Conservation (phyloP, 1,284 basidiomycete genomes). For the Ustilago cynodontis region DNA sequence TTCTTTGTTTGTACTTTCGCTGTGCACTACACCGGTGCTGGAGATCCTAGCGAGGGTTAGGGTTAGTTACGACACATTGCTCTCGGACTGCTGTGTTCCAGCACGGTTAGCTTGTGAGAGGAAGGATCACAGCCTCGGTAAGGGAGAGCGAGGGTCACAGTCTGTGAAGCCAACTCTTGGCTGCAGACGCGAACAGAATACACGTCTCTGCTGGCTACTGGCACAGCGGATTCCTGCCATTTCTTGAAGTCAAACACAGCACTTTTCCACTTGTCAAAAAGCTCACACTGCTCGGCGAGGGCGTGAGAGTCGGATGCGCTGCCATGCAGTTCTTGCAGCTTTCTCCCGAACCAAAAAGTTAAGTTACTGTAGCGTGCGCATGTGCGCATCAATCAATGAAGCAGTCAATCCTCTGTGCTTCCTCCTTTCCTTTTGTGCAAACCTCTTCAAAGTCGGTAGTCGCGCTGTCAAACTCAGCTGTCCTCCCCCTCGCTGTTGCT, state of each 20-base stretch:
- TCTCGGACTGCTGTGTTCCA: not conserved
- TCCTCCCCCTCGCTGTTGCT: not conserved
- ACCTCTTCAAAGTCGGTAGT: not conserved
- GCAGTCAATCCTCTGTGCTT: not conserved
- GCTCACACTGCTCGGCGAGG: conserved; percentile 7
- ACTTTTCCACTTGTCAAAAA: conserved; percentile 7
- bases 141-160: not conserved
- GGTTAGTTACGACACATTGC: not conserved
- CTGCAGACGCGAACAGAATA: conserved; percentile 11
- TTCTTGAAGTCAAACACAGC: not conserved
- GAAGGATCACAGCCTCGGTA: not conserved
- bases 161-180: conserved; percentile 5
- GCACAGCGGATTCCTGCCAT: conserved; percentile 6
- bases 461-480: conserved; percentile 20
- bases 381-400: not conserved
- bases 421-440: not conserved
- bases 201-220: conserved; percentile 5
- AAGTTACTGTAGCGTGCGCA: not conserved
- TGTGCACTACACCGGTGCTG: not conserved
- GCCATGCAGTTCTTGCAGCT: conserved; percentile 21
- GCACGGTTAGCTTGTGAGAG: not conserved
- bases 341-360: conserved; percentile 9
- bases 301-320: conserved; percentile 11
- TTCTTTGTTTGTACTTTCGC: not conserved
- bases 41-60: not conserved